Base-by-base conservation (phyloP, 805 yeast genomes). In the Saturnispora sanitii region DNA sequence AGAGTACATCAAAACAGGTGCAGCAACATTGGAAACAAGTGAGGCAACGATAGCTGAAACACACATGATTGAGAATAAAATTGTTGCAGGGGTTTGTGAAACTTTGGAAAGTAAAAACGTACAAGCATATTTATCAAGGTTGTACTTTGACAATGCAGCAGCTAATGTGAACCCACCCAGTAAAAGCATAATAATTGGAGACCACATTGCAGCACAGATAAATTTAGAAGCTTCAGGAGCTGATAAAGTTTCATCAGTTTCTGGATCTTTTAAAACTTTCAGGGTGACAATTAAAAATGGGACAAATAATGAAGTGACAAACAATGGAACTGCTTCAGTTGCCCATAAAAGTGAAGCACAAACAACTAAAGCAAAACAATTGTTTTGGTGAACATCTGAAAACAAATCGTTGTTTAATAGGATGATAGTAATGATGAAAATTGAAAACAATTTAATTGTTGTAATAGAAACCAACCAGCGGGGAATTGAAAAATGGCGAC, bases 21-120 rank as follows among this genome's bases (percentile, higher is more conserved):
- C 92, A 1, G 98, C 98, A 33, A 90, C 97, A 58, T 90, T 90
- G 20, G 94, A 82, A 30, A 90, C 92, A 94, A 95, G 88, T 85
- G 90, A 87, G 4, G 95, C 78, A 31, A 84, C 77, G 53, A 90
- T 77, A 30, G 88, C 66, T 0, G 96, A 84, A 25, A 90, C 90
- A 35, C 72, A 64, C 96, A 92, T 86, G 45, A 86, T 79, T 4
- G 90, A 75, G 33, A 88, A 61, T 27, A 88, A 64, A 18, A 90
- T 80, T 30, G 74, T 70, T 26, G 80, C 71, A 9, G 97, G 97
- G 48, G 79, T 77, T 4, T 90, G 82, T 9, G 96, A 96, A 2
- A 95, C 94, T 37, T 74, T 71, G 2, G 87, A 75, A 42, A 92
- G 66, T 44, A 90, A 79, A 60, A 75, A 75, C 0, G 95, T 84